Base-by-base conservation (phyloP, 2,329 filamentous ascomycete species). In the Aspergillus ochraceoroseus region DNA sequence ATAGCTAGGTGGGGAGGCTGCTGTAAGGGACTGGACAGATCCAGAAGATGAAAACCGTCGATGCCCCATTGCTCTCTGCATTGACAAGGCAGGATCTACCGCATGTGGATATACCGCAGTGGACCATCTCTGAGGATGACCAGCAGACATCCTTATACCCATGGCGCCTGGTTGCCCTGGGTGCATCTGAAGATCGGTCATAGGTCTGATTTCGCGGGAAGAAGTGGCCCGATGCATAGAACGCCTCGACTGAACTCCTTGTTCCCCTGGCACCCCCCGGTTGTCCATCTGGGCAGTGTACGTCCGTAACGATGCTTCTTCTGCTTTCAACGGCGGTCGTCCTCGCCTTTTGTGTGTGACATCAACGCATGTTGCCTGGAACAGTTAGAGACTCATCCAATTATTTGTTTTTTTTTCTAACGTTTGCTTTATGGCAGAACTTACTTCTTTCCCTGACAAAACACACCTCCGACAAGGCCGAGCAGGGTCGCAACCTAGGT, bases 291-390 rank as follows among this genome's bases (percentile, higher is more conserved):
- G 56, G 4, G 57, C 41, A 11, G 58, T 45, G 38, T 59, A 63
- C 15, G 58, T 49, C 36, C 60, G 52, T 11, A 63, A 46, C 7
- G 62, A 58, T 6, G 62, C 56, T 33, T 69, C 66, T 31, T 69
- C 66, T 27, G 66, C 65, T 43, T 67, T 67, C 22, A 70, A 46
- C 31, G 66, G 66, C 26, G 67, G 67, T 32, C 67, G 55, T 26
- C 67, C 67, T 53, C 68, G 57, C 50, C 71, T 71, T 49, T 71
- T 71, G 47, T 71, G 68, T 31, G 66, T 68, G 17, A 71, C 68
- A 48, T 71, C 68, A 18, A 66, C 57, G 41, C 67, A 70, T 7
- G 65, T 62, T 14, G 62, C 58, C 67, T 70, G 39, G 4, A 31
- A 29, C 5, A 13, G 5, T 14, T 23, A 18, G 28, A 28, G 14